Evolutionary conservation across 331 rosid species (phyloP), one percentile per base, ranked within the genome.

Genomic region (Acacia pycnantha): DNA sequence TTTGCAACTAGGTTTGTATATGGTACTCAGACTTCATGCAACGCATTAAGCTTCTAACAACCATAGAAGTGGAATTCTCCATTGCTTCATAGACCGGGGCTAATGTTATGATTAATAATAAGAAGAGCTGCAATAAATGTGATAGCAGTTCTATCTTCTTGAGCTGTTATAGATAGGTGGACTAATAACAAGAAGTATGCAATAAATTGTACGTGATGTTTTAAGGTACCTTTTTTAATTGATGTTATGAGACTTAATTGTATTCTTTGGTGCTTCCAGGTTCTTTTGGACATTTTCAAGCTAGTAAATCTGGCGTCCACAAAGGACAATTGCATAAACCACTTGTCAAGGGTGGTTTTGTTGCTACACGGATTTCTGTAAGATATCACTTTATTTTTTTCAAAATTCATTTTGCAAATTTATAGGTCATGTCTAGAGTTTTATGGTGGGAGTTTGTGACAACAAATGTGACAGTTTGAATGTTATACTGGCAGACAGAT

Each of bases 211-310:
- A 73, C 21, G 53, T 67, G 71, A 50, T 67, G 78, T 50, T 69
- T 48, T 77, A 35, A 29, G 26, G 21, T 56, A 24, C 27, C 11
- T 85, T 19, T 56, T 47, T 12, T 37, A 68, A 26, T 51, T 79
- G 74, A 70, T 70, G 73, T 22, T 65, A 56, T 69, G 62, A 35
- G 76, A 73, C 54, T 50, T 53, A 15, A 37, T 51, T 74, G 37
- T 82, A 48, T 31, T 48, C 77, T 71, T 10, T 87, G 87, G 72
- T 82, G 83, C 77, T 83, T 66, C 80, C 88, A 95, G 98, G 98
- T 77, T 95, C 98, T 81, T 95, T 93, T 87, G 98, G 98, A 47
- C 98, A 95, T 87, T 95, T 95, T 83, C 98, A 95, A 78, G 98
- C 98, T 73, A 91, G 98, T 90, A 86, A 91, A 90, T 95, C 98